Percentiles rank a stretch among this genome's conserved stretches.
These are phyloP conservation scores for Gossypium schwendimanii DNA, from an alignment of 441 rosid genomes.

Conservation along the genomic window DNA sequence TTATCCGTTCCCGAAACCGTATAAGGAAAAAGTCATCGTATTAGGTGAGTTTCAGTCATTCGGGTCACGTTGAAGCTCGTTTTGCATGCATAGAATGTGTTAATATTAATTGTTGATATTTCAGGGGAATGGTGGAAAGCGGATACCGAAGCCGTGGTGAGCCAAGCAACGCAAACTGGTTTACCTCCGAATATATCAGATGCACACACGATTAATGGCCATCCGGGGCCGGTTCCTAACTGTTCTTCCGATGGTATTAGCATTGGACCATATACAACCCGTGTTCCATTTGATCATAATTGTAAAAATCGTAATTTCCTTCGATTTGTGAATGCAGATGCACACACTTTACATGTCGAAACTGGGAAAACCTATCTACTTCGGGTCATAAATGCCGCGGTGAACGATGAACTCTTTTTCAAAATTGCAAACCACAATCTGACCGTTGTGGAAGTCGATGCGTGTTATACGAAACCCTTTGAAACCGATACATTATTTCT, in stretches of 20 bases:
- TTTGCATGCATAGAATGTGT: not conserved
- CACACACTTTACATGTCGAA: conserved; percentile 31
- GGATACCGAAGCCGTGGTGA: conserved; percentile 39
- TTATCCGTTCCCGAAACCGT: conserved; percentile 45
- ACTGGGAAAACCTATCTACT: conserved; percentile 37
- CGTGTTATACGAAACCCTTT: conserved; percentile 35
- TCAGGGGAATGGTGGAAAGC: conserved; percentile 63
- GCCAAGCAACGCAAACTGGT: conserved; percentile 33
- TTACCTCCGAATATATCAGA: conserved; percentile 45
- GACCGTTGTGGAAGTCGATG: conserved; percentile 41
- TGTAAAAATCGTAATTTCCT: not conserved
- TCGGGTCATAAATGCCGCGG: conserved; percentile 34
- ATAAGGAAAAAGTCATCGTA: conserved; percentile 33
- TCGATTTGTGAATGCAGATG: conserved; percentile 12
- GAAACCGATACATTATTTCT: conserved; percentile 27
- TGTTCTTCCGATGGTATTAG: conserved; percentile 39
- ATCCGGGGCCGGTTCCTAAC: conserved; percentile 31
- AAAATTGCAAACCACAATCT: conserved; percentile 32
- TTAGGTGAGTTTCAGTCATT: conserved; percentile 26
- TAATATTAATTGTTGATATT: not conserved
- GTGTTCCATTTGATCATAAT: not conserved
- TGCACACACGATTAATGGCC: conserved; percentile 49
- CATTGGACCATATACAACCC: not conserved
- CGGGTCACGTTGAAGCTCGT: not conserved
- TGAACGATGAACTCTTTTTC: conserved; percentile 46